Evolutionary conservation across 2,329 filamentous ascomycete genomes (phyloP), one percentile per base, ranked within the genome.

Genomic region (Neocucurbitaria cava): DNA sequence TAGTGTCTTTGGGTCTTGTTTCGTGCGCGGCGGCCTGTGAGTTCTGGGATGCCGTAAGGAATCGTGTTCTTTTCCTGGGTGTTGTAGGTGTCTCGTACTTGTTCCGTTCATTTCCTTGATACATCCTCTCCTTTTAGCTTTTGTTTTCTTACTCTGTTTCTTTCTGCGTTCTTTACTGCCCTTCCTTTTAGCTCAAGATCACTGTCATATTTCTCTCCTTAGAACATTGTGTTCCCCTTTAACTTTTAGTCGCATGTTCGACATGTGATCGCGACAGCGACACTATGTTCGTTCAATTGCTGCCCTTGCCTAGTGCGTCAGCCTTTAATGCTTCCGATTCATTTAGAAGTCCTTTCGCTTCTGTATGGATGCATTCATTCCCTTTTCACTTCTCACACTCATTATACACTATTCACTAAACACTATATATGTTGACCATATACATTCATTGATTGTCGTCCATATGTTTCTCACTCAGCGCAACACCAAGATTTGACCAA

Each of bases 331-430:
- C 46, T 23, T 43, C 21, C 49, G 24, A 8, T 59, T 53, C 50
- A 46, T 39, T 46, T 39, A 33, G 15, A 54, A 49, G 13, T 46
- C 55, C 15, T 36, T 41, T 39, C 24, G 18, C n/a, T 59, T 1
- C 10, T 23, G 2, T 23, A 11, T 24, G 15, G 5, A 23, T 21
- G 36, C 20, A n/a, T 21, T 21, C 36, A 13, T 39, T 10, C 23
- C 9, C 24, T 28, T 41, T 60, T 58, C 54, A 24, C 52, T 64
- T 64, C 64, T 59, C 50, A 61, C 64, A 45, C 49, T 67, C 64
- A 13, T 58, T 64, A 46, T 56, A 56, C 5, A 56, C 51, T 50
- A 23, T 50, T 55, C 57, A 18, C 52, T 41, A 46, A 51, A 63
- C 26, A 26, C 24, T 41, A 31, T 23, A 21, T 30, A 18, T 23